These are phyloP conservation scores for Lagenidium giganteum DNA, from an alignment of 352 stramenopile genomes.

Conservation along the genomic window DNA sequence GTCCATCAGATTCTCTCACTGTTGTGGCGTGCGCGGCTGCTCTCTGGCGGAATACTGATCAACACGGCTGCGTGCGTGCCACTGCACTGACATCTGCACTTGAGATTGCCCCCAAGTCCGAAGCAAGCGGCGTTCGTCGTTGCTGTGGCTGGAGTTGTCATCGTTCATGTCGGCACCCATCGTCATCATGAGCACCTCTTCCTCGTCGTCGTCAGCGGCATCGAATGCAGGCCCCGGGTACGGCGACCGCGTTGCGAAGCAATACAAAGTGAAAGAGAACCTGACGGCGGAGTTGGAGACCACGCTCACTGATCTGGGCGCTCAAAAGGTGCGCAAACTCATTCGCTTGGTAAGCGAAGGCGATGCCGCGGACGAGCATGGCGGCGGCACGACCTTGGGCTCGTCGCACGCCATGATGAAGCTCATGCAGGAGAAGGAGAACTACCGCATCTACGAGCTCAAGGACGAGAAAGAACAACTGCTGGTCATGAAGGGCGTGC, in stretches of 20 bases:
- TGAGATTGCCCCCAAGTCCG: too few relatives aligned
- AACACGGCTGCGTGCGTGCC: too few relatives aligned
- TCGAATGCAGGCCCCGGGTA: slow-evolving; percentile 37
- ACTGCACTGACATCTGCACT: too few relatives aligned
- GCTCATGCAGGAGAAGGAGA: slow-evolving; percentile 56
- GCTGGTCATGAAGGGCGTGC: slow-evolving; percentile 55
- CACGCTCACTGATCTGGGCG: slow-evolving; percentile 33
- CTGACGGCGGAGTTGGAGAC: slow-evolving; percentile 38
- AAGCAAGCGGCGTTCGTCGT: too few relatives aligned
- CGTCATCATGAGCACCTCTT: slow-evolving; percentile 23
- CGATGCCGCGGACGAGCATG: slow-evolving; percentile 11
- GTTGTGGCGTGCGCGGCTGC: too few relatives aligned
- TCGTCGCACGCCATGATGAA: slow-evolving; percentile 21
- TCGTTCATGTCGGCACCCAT: too few relatives aligned
- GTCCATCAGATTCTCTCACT: too few relatives aligned
- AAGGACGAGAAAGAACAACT: slow-evolving; percentile 39
- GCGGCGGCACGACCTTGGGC: slow-evolving; percentile 20
- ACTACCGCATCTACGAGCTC: slow-evolving; percentile 61
- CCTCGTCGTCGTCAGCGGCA: too few relatives aligned
- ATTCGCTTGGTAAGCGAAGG: slow-evolving; percentile 52
- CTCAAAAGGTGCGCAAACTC: slow-evolving; percentile 40
- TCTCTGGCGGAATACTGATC: too few relatives aligned
- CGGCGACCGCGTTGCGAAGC: slow-evolving; percentile 39
- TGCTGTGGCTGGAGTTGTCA: too few relatives aligned
- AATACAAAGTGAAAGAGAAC: slow-evolving; percentile 41